phyloP scores from a whole-genome alignment of 768 basidiomycete species.

The Paxillus ammoniavirescens region DNA sequence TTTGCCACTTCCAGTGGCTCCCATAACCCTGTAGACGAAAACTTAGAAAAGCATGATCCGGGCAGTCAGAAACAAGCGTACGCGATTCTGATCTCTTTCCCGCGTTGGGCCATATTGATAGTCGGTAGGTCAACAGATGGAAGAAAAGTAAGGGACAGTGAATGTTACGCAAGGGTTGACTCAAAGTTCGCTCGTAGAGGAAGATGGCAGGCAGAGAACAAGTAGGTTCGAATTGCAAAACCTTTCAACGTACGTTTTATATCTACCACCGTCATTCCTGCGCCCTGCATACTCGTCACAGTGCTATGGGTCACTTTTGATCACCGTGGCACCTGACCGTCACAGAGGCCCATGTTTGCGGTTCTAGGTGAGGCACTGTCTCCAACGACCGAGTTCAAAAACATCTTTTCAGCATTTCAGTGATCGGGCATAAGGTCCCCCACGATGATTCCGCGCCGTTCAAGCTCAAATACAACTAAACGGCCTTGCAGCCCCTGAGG shows the following conservation, averaged over 20 bases:
- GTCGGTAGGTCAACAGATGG: neutral
- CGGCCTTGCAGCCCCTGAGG: neutral
- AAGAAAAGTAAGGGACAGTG: neutral
- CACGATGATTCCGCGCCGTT: constrained; percentile 27
- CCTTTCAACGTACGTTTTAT: constrained; percentile 11
- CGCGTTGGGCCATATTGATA: constrained; percentile 23
- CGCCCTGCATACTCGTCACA: constrained; percentile 16
- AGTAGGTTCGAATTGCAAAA: neutral
- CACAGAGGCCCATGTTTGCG: constrained; percentile 12
- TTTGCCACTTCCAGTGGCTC: constrained; percentile 36
- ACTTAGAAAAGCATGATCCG: constrained; percentile 2
- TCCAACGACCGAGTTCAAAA: constrained; percentile 3
- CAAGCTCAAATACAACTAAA: neutral
- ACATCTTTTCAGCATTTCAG: constrained; percentile 18
- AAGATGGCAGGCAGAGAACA: neutral
- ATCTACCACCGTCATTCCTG: constrained; percentile 6
- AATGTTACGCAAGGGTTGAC: neutral
- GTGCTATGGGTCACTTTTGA: constrained; percentile 5
- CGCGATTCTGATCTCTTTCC: constrained; percentile 34
- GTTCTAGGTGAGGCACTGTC: constrained; percentile 5
- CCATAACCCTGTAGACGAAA: constrained; percentile 30
- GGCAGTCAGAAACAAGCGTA: constrained; percentile 10
- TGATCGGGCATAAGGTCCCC: constrained; percentile 25
- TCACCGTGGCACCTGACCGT: neutral
- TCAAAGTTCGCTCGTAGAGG: neutral